phyloP scores from a whole-genome alignment of 2,329 filamentous ascomycete species.

The Colletotrichum echinochloae region DNA sequence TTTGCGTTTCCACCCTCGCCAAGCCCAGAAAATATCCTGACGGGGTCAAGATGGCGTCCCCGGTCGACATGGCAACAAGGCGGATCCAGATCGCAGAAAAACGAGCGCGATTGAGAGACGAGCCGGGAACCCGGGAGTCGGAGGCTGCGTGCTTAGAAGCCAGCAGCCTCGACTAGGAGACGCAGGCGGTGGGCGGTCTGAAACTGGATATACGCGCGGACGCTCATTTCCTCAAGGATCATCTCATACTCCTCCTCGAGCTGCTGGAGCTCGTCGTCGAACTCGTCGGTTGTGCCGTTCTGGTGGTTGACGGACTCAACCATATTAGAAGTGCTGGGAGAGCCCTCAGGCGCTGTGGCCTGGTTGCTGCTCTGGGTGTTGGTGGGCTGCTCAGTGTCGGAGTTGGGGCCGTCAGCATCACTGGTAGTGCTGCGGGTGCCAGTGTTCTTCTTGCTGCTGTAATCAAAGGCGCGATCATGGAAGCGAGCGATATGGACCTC shows the following conservation, averaged over 20 bases:
- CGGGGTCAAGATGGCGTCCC: neutral
- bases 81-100: neutral
- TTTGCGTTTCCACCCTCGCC: neutral
- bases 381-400: neutral
- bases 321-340: too few relatives aligned
- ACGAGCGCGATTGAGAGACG: neutral
- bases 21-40: neutral
- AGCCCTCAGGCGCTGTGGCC: neutral
- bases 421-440: neutral
- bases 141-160: neutral
- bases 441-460: neutral
- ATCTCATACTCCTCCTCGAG: neutral
- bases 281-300: neutral
- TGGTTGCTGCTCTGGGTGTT: too few relatives aligned
- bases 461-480: conserved; percentile 8
- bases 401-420: neutral
- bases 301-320: neutral
- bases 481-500: conserved; percentile 9
- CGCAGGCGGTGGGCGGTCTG: neutral
- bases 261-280: neutral
- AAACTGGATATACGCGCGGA: neutral
- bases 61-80: too few relatives aligned
- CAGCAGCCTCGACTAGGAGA: neutral
- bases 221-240: neutral
- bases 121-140: neutral